Evolutionary conservation across 176 grass and related monocot genomes (phyloP), one percentile per base, ranked within the genome.

Genomic region (Carex littledalei): DNA sequence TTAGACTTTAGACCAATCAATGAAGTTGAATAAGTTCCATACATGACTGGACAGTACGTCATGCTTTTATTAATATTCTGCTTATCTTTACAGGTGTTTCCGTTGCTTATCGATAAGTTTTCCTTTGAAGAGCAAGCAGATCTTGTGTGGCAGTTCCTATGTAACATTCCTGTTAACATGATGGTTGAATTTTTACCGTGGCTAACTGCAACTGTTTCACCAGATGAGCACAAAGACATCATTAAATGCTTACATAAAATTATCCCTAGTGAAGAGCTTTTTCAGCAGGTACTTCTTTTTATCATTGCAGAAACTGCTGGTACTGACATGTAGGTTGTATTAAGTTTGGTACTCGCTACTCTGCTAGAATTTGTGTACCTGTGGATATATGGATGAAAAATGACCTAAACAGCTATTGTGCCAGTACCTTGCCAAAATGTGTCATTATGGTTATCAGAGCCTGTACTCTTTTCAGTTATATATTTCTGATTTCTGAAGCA

Each of bases 81-180:
- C 1, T 11, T 31, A 31, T 21, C 72, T 76, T 55, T 77, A 77
- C 87, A 97, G 94, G 90, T 97, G 29, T 94, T 94, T 60, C 94
- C 92, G 0, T 68, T 97, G 82, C 89, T 97, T 29, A 87, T 91
- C 24, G 91, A 91, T 22, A 97, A 94, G 59, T 97, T 92, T 84
- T 94, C 92, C 54, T 79, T 94, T 1, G 74, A 94, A 86, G 94
- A 97, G 78, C 94, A 97, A 59, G 92, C 94, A 72, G 84, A 92
- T 90, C 84, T 97, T 81, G 92, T 94, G 39, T 97, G 94, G 94
- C 89, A 97, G 84, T 97, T 97, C 47, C 87, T 97, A 43, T 97
- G 94, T 68, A 94, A 73, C 26, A 94, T 97, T 66, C 94, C 94
- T 63, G 66, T 97, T 18, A 92, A 88, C 15, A 94, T 92, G 90